Evolutionary conservation across 495 filamentous ascomycete species (phyloP).

Genomic region (Aspergillus coremiiformis): DNA sequence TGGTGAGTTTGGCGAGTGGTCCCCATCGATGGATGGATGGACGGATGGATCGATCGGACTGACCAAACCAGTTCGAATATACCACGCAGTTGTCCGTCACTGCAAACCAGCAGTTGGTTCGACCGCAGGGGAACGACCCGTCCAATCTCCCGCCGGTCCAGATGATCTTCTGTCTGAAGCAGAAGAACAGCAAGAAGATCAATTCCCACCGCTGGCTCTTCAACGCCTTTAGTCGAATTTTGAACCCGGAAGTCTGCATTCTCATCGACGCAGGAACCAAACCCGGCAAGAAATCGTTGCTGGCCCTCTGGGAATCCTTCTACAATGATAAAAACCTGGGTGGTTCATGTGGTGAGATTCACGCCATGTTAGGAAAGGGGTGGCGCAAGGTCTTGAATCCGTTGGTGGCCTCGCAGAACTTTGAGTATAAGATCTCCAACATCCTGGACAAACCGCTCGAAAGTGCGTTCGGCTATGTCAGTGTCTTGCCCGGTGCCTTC

Average conservation of each 20-base stretch:
- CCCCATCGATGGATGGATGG: neutral
- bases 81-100: conserved; percentile 98
- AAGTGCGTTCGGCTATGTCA: conserved; percentile 93
- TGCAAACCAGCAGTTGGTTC: conserved; percentile 85
- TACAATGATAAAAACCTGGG: conserved; percentile 98
- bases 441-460: conserved; percentile 98
- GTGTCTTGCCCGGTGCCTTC: conserved; percentile 95
- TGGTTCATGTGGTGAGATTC: conserved; percentile 97
- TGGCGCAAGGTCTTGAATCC: conserved; percentile 91
- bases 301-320: conserved; percentile 93
- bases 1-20: conserved; percentile 41
- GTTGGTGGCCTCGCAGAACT: conserved; percentile 91
- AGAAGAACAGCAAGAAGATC: conserved; percentile 99
- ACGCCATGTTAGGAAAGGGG: conserved; percentile 88
- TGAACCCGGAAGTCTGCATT: conserved; percentile 95
- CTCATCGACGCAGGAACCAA: conserved; percentile 96
- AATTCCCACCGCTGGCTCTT: conserved; percentile 99
- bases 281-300: conserved; percentile 82
- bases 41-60: neutral
- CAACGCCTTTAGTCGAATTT: conserved; percentile 89
- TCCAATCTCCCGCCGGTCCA: conserved; percentile 87
- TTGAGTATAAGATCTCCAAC: conserved; percentile 99
- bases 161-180: conserved; percentile 98
- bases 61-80: conserved; percentile 71
- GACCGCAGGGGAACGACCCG: conserved; percentile 76